These are phyloP conservation scores for Melocanna baccifera DNA, from an alignment of 176 grass and related monocot species.

Conservation along the genomic window DNA sequence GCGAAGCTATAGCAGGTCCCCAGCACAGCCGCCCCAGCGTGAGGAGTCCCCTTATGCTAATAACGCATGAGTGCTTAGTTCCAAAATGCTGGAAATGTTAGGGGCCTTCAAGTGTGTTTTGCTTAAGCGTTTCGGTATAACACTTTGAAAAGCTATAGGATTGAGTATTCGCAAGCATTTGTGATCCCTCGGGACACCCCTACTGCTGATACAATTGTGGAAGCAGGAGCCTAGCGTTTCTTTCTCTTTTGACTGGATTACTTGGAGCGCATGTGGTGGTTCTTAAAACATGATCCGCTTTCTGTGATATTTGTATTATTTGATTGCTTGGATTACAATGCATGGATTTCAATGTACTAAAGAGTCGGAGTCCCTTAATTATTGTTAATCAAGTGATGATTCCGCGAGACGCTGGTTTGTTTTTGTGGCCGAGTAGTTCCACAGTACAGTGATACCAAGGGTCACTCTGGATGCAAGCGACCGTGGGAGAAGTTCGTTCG, in stretches of 20 bases:
- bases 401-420: background rate
- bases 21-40: conserved; percentile 39
- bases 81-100: conserved; percentile 10
- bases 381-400: background rate
- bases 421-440: background rate
- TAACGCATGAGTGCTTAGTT: conserved; percentile 23
- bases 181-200: background rate
- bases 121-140: background rate
- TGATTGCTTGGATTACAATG: background rate
- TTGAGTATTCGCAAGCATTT: conserved; percentile 3
- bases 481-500: too few species aligned
- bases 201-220: conserved; percentile 50
- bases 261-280: conserved; percentile 14
- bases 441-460: too few species aligned
- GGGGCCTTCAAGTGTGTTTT: background rate
- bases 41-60: conserved; percentile 81
- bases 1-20: conserved; percentile 50
- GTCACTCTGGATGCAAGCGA: background rate
- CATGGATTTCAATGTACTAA: conserved; percentile 2
- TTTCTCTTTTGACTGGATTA: conserved; percentile 30
- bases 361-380: background rate
- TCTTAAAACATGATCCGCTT: background rate
- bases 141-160: conserved; percentile 32
- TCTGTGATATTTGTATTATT: conserved; percentile 13
- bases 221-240: conserved; percentile 39